Base-by-base conservation (phyloP, 176 grass and related monocot species). In the Oryza rufipogon region DNA sequence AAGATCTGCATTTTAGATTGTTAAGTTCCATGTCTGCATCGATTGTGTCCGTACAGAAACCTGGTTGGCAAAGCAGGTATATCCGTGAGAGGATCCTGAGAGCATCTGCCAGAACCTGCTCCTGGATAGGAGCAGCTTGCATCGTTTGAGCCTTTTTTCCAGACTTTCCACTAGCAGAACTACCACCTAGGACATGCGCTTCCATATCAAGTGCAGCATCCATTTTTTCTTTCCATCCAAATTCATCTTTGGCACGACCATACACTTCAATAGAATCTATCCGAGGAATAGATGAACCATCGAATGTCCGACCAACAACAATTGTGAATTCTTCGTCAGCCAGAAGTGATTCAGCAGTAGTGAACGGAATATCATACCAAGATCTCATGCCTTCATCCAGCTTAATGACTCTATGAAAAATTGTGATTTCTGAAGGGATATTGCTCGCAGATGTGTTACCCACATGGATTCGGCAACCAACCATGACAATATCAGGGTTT, bases 141-240 rank as follows among this genome's bases (percentile, higher is more conserved):
- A 81, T 67, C 1, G 45, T 81, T 63, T 86, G 85, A 63, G 33
- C 45, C 48, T 77, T 90, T 60, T 93, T 95, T 74, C 86, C 91
- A 48, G 79, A 78, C 69, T 79, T 88, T 52, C 67, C 84, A 67
- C 70, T 76, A 85, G 79, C 70, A 78, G 75, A 82, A 79, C 25
- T 85, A 52, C 73, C 75, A 82, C 75, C 89, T 77, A 88, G 71
- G 22, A 82, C 85, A 88, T 91, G 80, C 34, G 80, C 89, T 88
- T 98, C 93, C 89, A 95, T 91, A 86, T 95, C 93, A 54, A 98
- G 89, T 65, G 88, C 87, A 81, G 89, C 96, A 80, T 98, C 93
- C 93, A 98, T 93, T 90, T 98, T 98, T 81, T 98, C 96, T 88
- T 98, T 98, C 91, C 96, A 98, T 69, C 96, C 96, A 98, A 98